Evolutionary conservation across 495 filamentous ascomycete genomes (phyloP), one percentile per base, ranked within the genome.

Genomic region (Talaromyces borbonicus): DNA sequence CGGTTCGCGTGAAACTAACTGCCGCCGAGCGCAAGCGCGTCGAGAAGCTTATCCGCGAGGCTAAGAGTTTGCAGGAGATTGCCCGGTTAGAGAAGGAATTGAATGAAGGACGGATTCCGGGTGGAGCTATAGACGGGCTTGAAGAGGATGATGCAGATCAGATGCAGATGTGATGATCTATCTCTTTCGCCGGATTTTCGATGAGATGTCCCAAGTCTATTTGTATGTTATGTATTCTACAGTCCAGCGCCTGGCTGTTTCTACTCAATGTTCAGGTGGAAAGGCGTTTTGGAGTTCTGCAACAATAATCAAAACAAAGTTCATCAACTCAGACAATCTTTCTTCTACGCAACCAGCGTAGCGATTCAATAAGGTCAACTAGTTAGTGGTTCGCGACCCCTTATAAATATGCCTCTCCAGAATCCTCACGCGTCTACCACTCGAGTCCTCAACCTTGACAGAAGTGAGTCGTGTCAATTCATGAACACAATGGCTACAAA

Each of bases 51-150:
- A 92, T 95, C 55, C 77, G 74, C 58, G 80, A 84, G 51, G 92
- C 93, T 4, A 86, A 83, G 63, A 92, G 83, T 56, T 53, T 97
- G 58, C 81, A 87, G 56, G 87, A 92, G 67, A 87, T 94, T 53
- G 78, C 83, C 16, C 64, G 79, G 44, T 56, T 94, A 56, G 87
- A 94, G 72, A 85, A 83, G 66, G 86, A 87, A 60, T 65, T 96
- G 44, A 82, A 83, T 48, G 89, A 97, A 64, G 92, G 92, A 3
- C 66, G 84, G 60, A 73, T 96, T 59, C 87, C 88, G 12, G 71
- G 73, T 19, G 85, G 80, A 29, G 69, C 81, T 26, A 65, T 78
- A 32, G 74, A 72, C 51, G 73, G 56, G 25, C 78, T 77, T 67
- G 80, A 81, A 57, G 75, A 78, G 32, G 46, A 39, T n/a, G 47